phyloP scores from a whole-genome alignment of 164 flowering plant genomes.

The Nelumbo lutea region DNA sequence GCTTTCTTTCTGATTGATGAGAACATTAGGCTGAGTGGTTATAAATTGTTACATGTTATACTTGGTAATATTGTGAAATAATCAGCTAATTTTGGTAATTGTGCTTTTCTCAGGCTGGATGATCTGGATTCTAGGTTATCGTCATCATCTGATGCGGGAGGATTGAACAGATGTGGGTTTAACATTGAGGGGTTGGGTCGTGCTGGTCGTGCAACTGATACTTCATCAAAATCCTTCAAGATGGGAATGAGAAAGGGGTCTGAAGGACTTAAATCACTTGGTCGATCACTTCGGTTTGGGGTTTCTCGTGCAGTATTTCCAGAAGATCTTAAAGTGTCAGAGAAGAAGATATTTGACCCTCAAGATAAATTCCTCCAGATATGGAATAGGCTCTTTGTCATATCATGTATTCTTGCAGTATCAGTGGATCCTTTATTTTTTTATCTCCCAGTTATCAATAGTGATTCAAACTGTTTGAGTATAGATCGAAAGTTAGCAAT shows the following conservation, averaged over 20 bases:
- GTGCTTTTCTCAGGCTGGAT: constrained; percentile 55
- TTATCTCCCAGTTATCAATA: constrained; percentile 70
- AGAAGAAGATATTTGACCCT: constrained; percentile 87
- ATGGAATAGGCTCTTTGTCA: constrained; percentile 74
- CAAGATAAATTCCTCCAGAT: constrained; percentile 73
- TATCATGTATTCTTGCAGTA: constrained; percentile 84
- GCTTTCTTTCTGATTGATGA: not conserved
- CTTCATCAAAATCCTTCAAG: constrained; percentile 60
- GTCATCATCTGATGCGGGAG: constrained; percentile 43
- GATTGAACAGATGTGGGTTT: constrained; percentile 61
- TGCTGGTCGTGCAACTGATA: constrained; percentile 27
- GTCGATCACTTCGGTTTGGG: constrained; percentile 78
- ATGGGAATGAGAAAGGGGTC: constrained; percentile 80
- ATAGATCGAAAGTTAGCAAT: constrained; percentile 65
- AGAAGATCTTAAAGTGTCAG: constrained; percentile 84
- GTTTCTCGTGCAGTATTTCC: constrained; percentile 83
- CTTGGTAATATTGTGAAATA: not conserved
- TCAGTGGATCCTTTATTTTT: constrained; percentile 90
- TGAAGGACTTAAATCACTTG: constrained; percentile 84
- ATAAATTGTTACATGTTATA: not conserved
- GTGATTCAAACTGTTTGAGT: constrained; percentile 45
- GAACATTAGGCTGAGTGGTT: not conserved
- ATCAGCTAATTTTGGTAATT: not conserved
- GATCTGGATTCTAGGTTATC: constrained; percentile 75
- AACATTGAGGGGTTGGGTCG: constrained; percentile 48